phyloP scores from a whole-genome alignment of 805 yeast genomes.

The Ogataea degrootiae region DNA sequence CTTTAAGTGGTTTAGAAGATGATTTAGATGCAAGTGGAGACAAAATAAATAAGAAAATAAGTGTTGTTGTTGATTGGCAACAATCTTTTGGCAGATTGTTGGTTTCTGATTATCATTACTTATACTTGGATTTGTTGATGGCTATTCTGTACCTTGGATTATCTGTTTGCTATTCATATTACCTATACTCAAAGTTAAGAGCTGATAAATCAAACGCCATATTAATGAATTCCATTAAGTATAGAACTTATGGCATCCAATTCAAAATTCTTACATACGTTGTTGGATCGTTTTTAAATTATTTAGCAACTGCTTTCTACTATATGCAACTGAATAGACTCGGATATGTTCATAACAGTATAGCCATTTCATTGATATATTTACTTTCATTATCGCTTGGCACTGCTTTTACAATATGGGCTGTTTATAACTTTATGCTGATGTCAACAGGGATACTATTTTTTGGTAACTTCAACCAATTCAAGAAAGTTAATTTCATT shows the following conservation, averaged over 20 bases:
- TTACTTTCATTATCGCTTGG: slow-evolving; percentile 18
- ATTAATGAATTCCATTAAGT: slow-evolving; percentile 12
- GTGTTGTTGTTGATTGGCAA: slow-evolving; percentile 26
- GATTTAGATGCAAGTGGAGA: background rate
- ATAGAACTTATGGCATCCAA: slow-evolving; percentile 22
- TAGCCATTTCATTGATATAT: slow-evolving; percentile 17
- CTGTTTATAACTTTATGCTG: slow-evolving; percentile 28
- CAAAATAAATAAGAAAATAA: slow-evolving; percentile 4
- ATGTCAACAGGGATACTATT: slow-evolving; percentile 26
- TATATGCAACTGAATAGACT: slow-evolving; percentile 19
- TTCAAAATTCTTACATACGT: slow-evolving; percentile 21
- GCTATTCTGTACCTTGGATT: slow-evolving; percentile 16
- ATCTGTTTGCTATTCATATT: slow-evolving; percentile 10
- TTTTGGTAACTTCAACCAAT: slow-evolving; percentile 14
- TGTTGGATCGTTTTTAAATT: slow-evolving; percentile 15
- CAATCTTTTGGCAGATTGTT: slow-evolving; percentile 28
- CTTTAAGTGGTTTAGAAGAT: slow-evolving; percentile 5
- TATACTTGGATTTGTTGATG: slow-evolving; percentile 21
- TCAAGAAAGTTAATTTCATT: slow-evolving; percentile 12
- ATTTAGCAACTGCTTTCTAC: slow-evolving; percentile 12
- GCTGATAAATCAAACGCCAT: slow-evolving; percentile 18
- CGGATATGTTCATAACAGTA: slow-evolving; percentile 23
- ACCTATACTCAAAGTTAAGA: slow-evolving; percentile 11
- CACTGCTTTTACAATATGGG: slow-evolving; percentile 27
- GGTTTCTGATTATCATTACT: slow-evolving; percentile 25